phyloP scores from a whole-genome alignment of 2,329 filamentous ascomycete genomes.

The Penicillium sp. region DNA sequence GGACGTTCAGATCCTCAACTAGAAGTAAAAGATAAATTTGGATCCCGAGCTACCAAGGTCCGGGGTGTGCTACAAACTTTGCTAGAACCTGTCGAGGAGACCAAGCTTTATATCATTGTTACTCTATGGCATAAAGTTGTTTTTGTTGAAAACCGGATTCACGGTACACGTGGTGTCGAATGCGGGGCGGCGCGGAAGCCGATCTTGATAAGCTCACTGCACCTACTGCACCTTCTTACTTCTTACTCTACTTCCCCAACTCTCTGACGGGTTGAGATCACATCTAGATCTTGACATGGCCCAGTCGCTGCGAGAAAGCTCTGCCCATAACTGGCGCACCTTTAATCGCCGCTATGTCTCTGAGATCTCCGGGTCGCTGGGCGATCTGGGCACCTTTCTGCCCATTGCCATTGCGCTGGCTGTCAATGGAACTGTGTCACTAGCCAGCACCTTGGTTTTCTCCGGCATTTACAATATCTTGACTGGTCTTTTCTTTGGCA shows the following conservation, averaged over 20 bases:
- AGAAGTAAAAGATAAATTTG: no score
- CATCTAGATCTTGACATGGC: conserved; percentile 16
- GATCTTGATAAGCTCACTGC: conserved; percentile 6
- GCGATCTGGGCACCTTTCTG: conserved; percentile 83
- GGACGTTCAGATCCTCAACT: no score
- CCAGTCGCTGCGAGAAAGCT: conserved; percentile 28
- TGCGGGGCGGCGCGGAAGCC: conserved; percentile 12
- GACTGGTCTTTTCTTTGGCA: conserved; percentile 77
- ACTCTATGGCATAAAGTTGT: no score
- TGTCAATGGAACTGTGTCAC: conserved; percentile 69
- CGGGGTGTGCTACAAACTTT: no score
- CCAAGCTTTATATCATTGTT: no score
- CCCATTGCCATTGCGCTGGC: conserved; percentile 85
- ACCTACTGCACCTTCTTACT: neutral
- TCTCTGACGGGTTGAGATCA: neutral
- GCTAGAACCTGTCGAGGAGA: no score
- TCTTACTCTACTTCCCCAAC: neutral
- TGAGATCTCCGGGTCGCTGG: conserved; percentile 83
- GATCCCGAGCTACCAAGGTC: no score
- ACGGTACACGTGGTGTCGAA: neutral
- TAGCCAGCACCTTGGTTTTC: conserved; percentile 80
- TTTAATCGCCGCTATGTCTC: conserved; percentile 55
- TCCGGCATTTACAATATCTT: conserved; percentile 81
- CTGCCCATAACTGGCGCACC: conserved; percentile 52
- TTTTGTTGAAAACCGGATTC: neutral